Conservation (phyloP, 1,284 basidiomycete species). For the Ganoderma multipileum region DNA sequence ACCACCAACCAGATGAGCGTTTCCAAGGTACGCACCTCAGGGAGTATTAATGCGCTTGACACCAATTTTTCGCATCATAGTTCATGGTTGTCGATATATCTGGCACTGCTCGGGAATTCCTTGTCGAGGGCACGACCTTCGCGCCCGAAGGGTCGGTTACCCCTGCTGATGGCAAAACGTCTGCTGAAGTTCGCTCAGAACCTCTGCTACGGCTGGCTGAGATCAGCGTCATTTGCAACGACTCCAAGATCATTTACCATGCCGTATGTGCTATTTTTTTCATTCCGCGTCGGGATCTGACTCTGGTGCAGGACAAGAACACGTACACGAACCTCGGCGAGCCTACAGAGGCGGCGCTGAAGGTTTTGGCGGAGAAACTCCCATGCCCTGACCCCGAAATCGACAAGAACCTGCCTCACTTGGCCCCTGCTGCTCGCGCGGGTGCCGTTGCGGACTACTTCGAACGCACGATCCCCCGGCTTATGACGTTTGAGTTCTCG, state of each 20-base stretch:
- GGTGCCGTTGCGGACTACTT: constrained; percentile 88
- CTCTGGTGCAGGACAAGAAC: constrained; percentile 71
- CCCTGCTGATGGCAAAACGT: constrained; percentile 67
- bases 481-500: constrained; percentile 96
- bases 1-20: constrained; percentile 98
- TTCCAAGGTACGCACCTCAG: constrained; percentile 64
- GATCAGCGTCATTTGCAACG: constrained; percentile 92
- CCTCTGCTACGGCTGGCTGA: constrained; percentile 86
- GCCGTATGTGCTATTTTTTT: constrained; percentile 52
- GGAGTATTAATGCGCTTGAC: constrained; percentile 12
- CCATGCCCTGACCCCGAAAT: constrained; percentile 65
- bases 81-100: constrained; percentile 77
- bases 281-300: background rate
- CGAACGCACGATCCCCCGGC: constrained; percentile 76
- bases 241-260: constrained; percentile 89
- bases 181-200: constrained; percentile 68
- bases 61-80: constrained; percentile 44
- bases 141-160: constrained; percentile 81
- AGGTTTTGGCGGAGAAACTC: constrained; percentile 92
- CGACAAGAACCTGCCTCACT: constrained; percentile 59
- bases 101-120: constrained; percentile 69
- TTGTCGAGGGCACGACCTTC: constrained; percentile 90
- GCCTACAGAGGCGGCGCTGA: constrained; percentile 95
- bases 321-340: constrained; percentile 90
- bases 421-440: constrained; percentile 71